phyloP scores from a whole-genome alignment of 1,139 yeast species.

The Geotrichum reessii region DNA sequence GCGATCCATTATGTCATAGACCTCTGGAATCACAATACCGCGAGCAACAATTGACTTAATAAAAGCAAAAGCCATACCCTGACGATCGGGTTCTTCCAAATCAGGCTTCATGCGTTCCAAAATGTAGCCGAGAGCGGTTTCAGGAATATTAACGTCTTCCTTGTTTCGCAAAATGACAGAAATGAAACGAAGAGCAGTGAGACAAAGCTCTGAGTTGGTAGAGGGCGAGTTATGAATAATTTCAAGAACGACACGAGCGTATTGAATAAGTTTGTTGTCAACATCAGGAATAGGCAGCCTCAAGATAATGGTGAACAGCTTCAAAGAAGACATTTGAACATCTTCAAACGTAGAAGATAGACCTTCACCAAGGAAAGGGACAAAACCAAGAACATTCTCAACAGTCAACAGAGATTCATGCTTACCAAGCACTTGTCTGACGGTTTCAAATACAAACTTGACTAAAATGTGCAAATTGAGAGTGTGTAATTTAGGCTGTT shows the following conservation, averaged over 20 bases:
- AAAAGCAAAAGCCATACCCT: slow-evolving; percentile 82
- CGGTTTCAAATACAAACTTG: slow-evolving; percentile 69
- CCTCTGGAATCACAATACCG: slow-evolving; percentile 75
- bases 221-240: slow-evolving; percentile 71
- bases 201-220: slow-evolving; percentile 78
- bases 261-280: slow-evolving; percentile 37
- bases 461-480: slow-evolving; percentile 49
- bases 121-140: slow-evolving; percentile 67
- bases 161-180: slow-evolving; percentile 69
- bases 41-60: slow-evolving; percentile 68
- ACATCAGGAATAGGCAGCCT: slow-evolving; percentile 59
- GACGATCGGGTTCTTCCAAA: slow-evolving; percentile 82
- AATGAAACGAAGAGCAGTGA: slow-evolving; percentile 67
- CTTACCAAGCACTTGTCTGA: slow-evolving; percentile 66
- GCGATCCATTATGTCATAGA: slow-evolving; percentile 81
- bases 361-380: slow-evolving; percentile 63
- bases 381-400: slow-evolving; percentile 61
- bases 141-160: slow-evolving; percentile 59
- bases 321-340: slow-evolving; percentile 62
- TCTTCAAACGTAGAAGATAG: slow-evolving; percentile 66
- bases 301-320: slow-evolving; percentile 55
- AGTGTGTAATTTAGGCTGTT: slow-evolving; percentile 14
- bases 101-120: slow-evolving; percentile 79
- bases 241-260: slow-evolving; percentile 48
- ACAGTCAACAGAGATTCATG: slow-evolving; percentile 49